phyloP scores from a whole-genome alignment of 257 asterid species.

The Jaltomata sinuosa region DNA sequence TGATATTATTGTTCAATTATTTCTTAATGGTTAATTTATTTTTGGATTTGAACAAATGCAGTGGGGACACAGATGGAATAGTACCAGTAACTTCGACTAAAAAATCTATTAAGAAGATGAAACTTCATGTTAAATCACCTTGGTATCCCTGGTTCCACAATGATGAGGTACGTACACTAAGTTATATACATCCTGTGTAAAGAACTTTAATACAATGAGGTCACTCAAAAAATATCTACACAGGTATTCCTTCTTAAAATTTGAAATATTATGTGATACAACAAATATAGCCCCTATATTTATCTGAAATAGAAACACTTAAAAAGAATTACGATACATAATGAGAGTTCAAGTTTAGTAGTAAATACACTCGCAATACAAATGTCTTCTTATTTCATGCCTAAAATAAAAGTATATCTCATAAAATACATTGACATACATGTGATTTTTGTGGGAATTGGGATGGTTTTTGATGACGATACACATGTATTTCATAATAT shows the following conservation, averaged over 20 bases:
- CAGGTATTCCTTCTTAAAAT: neutral
- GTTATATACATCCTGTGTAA: neutral
- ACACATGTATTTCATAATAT: no score
- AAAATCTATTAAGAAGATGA: conserved; percentile 21
- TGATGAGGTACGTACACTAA: neutral
- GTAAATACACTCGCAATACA: no score
- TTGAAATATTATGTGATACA: neutral
- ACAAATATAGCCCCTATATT: no score
- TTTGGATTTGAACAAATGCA: neutral
- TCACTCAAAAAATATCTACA: neutral
- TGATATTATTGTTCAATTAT: neutral
- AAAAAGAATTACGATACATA: no score
- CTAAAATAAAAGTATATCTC: no score
- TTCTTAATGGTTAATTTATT: neutral
- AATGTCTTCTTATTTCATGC: no score
- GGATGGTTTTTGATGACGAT: no score
- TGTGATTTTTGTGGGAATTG: no score
- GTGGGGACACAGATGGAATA: conserved; percentile 41
- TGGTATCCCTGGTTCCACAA: conserved; percentile 30
- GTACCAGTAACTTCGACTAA: conserved; percentile 29
- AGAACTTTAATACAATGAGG: neutral
- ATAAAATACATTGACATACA: no score
- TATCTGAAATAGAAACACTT: no score
- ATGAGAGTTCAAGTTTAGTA: no score
- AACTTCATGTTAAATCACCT: conserved; percentile 7